Base-by-base conservation (phyloP, 208 protist genomes). In the Porcisia hertigi region DNA sequence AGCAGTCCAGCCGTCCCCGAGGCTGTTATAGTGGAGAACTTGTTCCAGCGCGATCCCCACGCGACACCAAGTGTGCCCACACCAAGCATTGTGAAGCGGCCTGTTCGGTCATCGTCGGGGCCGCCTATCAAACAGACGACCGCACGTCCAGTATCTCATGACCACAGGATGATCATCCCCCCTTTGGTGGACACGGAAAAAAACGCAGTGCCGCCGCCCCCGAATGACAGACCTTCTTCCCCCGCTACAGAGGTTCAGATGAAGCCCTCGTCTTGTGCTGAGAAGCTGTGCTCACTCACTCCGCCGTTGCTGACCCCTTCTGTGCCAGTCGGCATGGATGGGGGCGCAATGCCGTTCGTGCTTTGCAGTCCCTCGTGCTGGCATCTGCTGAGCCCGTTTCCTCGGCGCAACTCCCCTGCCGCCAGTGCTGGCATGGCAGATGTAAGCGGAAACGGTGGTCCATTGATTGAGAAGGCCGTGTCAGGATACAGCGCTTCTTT, bases 1-100 rank as follows among this genome's bases (percentile, higher is more conserved):
- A 75, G 71, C 67, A 77, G 80, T 59, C 82, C 82, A 1, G 77
- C 73, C 9, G 59, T 82, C 47, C 82, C 80, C 36, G 73, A 88
- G 58, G 84, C 77, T 1, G 80, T 85, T 25, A 76, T 82, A 20
- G 66, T 82, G 18, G 77, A 82, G 64, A 82, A 82, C 53, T 53
- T 82, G 4, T 82, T 82, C 20, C 58, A 76, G 52, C 73, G 84
- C 34, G 72, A 72, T 63, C 69, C 75, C 34, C 59, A 81, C 76
- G 71, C 71, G 6, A 71, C 25, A 7, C 52, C 64, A 55, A 59
- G 53, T 3, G n/a, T 62, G 52, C 52, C 75, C 14, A 73, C 20
- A 23, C 12, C 79, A 4, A 60, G 62, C 45, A 49, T 76, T 11
- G 54, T 67, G 39, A 49, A 59, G 39, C 16, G n/a, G 30, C 69